A percentile compares a stretch with the other conserved stretches of the same genome.
Evolutionary conservation across 169 alveolate genomes (phyloP).

Genomic region (Cryptosporidium muris): DNA sequence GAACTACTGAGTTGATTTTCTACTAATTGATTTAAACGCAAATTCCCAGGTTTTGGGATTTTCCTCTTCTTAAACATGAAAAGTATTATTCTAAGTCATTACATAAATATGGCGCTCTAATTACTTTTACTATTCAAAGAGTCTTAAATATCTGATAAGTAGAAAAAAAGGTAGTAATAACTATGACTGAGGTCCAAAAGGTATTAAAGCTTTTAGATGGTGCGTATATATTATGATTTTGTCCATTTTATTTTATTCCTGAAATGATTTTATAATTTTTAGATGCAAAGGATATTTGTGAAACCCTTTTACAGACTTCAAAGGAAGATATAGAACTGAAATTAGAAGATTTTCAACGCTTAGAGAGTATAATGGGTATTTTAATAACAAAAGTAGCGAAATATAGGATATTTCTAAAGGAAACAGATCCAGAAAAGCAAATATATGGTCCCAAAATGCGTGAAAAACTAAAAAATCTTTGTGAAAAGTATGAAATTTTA

Average conservation of each 20-base stretch:
- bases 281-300: slow-evolving; percentile 40
- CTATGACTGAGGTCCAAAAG: no score
- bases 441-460: slow-evolving; percentile 68
- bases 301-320: slow-evolving; percentile 5
- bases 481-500: slow-evolving; percentile 32
- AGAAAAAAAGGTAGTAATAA: no score
- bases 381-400: slow-evolving; percentile 21
- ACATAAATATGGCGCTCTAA: no score
- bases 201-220: no score
- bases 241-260: background rate
- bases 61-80: no score
- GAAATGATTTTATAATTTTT: background rate
- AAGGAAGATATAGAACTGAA: slow-evolving; percentile 26
- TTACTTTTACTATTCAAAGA: no score
- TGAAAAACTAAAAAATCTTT: slow-evolving; percentile 48
- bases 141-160: no score
- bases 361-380: slow-evolving; percentile 35
- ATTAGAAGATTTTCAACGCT: slow-evolving; percentile 15
- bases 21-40: no score
- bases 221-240: no score
- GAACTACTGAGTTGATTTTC: no score
- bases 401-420: slow-evolving; percentile 32
- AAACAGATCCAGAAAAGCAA: slow-evolving; percentile 33
- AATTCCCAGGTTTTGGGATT: no score
- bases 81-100: no score